Evolutionary conservation across 176 grass and related monocot species (phyloP), one percentile per base, ranked within the genome.

Genomic region (Bothriochloa decipiens): DNA sequence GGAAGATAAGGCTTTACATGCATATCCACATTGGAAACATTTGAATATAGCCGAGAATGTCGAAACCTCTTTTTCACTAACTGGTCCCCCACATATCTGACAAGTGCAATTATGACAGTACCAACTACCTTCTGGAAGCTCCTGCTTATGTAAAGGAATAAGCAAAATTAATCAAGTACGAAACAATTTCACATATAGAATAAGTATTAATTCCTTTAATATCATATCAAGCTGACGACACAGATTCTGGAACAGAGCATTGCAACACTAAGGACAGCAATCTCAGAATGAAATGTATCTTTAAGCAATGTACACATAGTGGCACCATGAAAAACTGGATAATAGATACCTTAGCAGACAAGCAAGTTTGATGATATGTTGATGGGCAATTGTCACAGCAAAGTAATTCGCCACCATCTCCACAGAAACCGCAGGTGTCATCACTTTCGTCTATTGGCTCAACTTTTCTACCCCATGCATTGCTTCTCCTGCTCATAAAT

Each of bases 361-460:
- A 92, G 78, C 96, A 99, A 87, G 86, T 22, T 89, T 88, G 84
- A 86, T 99, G 96, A 72, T 99, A 99, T 41, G 96, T 99, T 70
- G 93, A 95, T 63, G 96, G 96, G 75, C 96, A 99, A 74, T 76
- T 99, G 83, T 99, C 96, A 84, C 96, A 99, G 81, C 96, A 99
- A 80, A 99, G 84, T 79, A 99, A 91, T 78, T 99, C 91, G 33
- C 96, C 96, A 28, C 96, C 96, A 89, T 99, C 96, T 76, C 93
- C 93, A 88, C 96, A 99, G 49, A 99, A 88, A 49, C 93, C 96
- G 82, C 96, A 99, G 11, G 96, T 96, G 77, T 99, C 96, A 37
- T 99, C 96, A 84, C 87, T 96, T 85, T 94, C 87, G 89, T 99
- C 96, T 46, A 89, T 65, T 22, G 87, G 84, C 85, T 92, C 88